Base-by-base conservation (phyloP, 139 green algal genomes). In the Coelastrella sp. region DNA sequence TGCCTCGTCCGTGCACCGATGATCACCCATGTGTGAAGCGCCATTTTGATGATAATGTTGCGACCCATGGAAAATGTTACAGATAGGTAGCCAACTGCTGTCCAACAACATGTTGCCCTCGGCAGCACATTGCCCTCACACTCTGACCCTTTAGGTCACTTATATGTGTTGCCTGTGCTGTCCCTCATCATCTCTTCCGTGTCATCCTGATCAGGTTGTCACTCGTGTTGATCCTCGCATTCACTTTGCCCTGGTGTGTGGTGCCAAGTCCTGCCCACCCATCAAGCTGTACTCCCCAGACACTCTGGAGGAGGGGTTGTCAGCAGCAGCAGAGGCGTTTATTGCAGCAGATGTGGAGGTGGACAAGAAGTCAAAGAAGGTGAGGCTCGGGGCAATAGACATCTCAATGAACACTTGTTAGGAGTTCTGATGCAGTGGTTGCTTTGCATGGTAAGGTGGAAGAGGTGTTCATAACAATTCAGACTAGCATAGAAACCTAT, bases 171-270 rank as follows among this genome's bases (percentile, higher is more conserved):
- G 45, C n/a, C n/a, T n/a, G n/a, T n/a, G n/a, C n/a, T n/a, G n/a
- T n/a, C n/a, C n/a, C n/a, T n/a, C n/a, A n/a, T n/a, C n/a, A n/a
- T n/a, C n/a, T n/a, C n/a, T n/a, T n/a, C n/a, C n/a, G n/a, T n/a
- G n/a, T n/a, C n/a, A n/a, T n/a, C n/a, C n/a, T n/a, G n/a, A n/a
- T n/a, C 83, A 89, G 84, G 76, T 91, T 25, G 77, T 96, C 25
- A 17, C 50, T 0, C 91, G 90, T 0, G 6, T 95, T 32, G 97
- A 99, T 85, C 87, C 94, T 2, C 92, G 97, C 48, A 97, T 99
- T 64, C 97, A 99, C 90, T 99, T 99, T 91, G 96, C 95, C 40
- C 93, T 99, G 41, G 95, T 97, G 71, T 99, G 97, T 84, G 97
- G 97, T 32, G 96, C 97, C 57, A 93, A 93, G 85, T 96, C 84